phyloP scores from a whole-genome alignment of 1,284 basidiomycete species.

The Cystobasidium pallidum region DNA sequence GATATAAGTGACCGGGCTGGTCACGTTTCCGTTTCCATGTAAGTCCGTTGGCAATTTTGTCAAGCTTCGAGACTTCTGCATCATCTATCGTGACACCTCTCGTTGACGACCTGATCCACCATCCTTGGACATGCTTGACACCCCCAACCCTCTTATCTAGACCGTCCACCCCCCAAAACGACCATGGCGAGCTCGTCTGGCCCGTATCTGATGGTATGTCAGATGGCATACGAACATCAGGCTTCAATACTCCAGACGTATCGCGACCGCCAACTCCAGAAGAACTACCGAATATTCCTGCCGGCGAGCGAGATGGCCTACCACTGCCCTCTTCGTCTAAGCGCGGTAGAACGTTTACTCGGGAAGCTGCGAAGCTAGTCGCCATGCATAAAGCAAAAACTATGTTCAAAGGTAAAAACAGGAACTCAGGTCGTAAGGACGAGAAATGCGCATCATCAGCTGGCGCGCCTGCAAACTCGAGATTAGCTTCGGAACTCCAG shows the following conservation, averaged over 20 bases:
- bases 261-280: constrained; percentile 43
- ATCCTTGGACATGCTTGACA: background rate
- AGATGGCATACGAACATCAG: constrained; percentile 34
- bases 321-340: constrained; percentile 30
- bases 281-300: constrained; percentile 22
- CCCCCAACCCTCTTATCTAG: background rate
- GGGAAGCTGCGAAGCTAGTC: constrained; percentile 43
- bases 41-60: background rate
- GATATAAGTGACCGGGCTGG: constrained; percentile 3
- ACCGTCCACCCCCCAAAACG: constrained; percentile 18
- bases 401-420: constrained; percentile 16
- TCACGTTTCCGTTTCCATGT: constrained; percentile 30
- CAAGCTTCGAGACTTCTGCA: background rate
- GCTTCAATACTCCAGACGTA: constrained; percentile 32
- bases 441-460: background rate
- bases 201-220: constrained; percentile 6
- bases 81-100: background rate
- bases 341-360: constrained; percentile 24
- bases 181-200: constrained; percentile 10
- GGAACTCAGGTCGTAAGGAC: background rate
- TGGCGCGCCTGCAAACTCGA: background rate
- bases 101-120: background rate
- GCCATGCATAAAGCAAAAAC: constrained; percentile 45
- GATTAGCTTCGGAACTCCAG: background rate
- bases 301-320: constrained; percentile 45